Base-by-base conservation (phyloP, 495 filamentous ascomycete genomes). In the Bacidia gigantensis region DNA sequence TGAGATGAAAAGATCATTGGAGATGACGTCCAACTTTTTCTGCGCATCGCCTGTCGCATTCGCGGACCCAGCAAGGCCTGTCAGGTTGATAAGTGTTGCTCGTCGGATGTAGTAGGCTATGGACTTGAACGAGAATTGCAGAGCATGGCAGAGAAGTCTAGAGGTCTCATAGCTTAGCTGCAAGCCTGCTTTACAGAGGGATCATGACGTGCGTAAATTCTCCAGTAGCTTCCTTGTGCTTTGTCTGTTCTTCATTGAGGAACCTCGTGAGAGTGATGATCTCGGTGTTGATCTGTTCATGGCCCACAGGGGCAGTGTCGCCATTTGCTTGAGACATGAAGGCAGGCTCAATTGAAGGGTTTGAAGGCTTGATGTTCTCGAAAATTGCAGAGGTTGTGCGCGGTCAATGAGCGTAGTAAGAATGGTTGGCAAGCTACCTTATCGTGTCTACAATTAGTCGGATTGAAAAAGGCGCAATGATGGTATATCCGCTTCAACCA, bases 61-160 rank as follows among this genome's bases (percentile, higher is more conserved):
- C 55, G 89, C 85, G 55, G 89, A 93, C 26, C 92, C 92, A 32
- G 92, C 92, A 22, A 98, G 81, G 43, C 92, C 92, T 32, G 87
- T 89, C 40, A 98, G 79, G 73, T 96, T 95, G 68, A 96, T 94
- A 46, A 98, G 73, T n/a, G 88, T 90, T 24, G 92, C 89, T 65
- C 92, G 81, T 60, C 92, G 88, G 70, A 98, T 98, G 74, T 96
- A 98, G 78, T 97, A 95, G 58, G 92, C 90, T 68, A 98, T 98
- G 50, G 84, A 89, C 74, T 98, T 98, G 81, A 98, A 98, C 59
- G 92, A 86, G 76, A 96, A 97, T 71, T 97, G 93, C 26, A 98
- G 82, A 53, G 93, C 89, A 65, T 98, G 92, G 76, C 88, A 96
- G 50, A 98, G 79, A 22, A 98, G 79, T 60, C 89, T 94, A 60